These are phyloP conservation scores for Cordyceps tenuipes DNA, from an alignment of 2,329 filamentous ascomycete genomes.

Conservation along the genomic window DNA sequence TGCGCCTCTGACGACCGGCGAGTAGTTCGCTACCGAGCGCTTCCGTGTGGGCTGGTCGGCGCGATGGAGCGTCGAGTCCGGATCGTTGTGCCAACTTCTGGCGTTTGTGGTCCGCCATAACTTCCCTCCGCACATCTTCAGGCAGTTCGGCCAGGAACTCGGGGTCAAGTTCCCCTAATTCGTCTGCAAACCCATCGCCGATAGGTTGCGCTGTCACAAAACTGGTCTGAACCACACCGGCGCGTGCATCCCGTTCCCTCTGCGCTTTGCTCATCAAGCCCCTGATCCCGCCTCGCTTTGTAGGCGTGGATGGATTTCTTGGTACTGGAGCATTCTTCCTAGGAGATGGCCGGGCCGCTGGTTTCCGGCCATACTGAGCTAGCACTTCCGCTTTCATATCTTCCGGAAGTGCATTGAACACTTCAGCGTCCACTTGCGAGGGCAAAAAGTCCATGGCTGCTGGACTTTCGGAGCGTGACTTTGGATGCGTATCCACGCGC, in stretches of 20 bases:
- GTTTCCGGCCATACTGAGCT: constrained; percentile 51
- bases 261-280: constrained; percentile 37
- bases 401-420: constrained; percentile 73
- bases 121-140: constrained; percentile 67
- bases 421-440: constrained; percentile 77
- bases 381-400: constrained; percentile 81
- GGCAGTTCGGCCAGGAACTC: constrained; percentile 78
- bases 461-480: constrained; percentile 31
- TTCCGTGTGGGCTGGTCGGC: constrained; percentile 19
- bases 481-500: constrained; percentile 21
- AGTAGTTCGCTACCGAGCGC: constrained; percentile 12
- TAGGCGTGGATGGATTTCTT: constrained; percentile 51
- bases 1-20: constrained; percentile 30
- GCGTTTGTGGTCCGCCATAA: constrained; percentile 61
- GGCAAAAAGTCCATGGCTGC: constrained; percentile 42
- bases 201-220: constrained; percentile 44
- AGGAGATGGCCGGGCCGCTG: constrained; percentile 42
- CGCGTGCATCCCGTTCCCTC: constrained; percentile 44
- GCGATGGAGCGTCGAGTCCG: constrained; percentile 34
- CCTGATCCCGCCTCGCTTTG: constrained; percentile 49
- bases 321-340: constrained; percentile 44
- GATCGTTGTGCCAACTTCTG: constrained; percentile 50
- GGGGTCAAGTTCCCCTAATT: constrained; percentile 49
- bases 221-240: constrained; percentile 63
- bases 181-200: constrained; percentile 20